Evolutionary conservation across 78 protist species (phyloP).

Genomic region (Isochrysis galbana): DNA sequence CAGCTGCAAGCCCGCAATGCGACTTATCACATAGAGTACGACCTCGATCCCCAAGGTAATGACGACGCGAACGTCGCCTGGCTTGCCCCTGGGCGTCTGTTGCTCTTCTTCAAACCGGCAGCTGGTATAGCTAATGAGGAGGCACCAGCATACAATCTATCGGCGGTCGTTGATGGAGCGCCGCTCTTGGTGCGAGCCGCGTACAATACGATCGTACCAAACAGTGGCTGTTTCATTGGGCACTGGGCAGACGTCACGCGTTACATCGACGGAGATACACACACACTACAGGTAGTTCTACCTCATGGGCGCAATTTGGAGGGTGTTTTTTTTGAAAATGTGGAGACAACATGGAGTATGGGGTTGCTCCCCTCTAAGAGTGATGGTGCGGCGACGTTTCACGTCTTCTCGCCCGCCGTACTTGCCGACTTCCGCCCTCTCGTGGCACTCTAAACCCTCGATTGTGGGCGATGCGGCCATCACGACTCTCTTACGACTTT

Average conservation of each 20-base stretch:
- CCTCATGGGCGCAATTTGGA: background rate
- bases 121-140: background rate
- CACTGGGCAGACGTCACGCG: background rate
- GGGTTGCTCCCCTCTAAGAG: background rate
- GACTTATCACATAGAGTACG: background rate
- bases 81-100: slow-evolving; percentile 2
- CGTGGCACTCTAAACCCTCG: too few relatives aligned
- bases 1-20: background rate
- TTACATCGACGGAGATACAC: background rate
- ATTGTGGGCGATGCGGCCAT: too few relatives aligned
- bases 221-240: background rate
- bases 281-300: background rate
- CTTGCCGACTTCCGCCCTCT: background rate
- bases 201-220: background rate
- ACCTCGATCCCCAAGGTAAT: background rate
- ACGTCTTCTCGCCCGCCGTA: background rate
- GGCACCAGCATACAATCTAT: background rate
- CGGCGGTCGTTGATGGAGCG: background rate
- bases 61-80: background rate
- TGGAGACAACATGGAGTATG: background rate
- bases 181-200: background rate
- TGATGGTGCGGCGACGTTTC: background rate
- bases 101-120: background rate
- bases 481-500: too few relatives aligned
- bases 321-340: background rate